Base-by-base conservation (phyloP, 257 asterid species). In the Primulina tabacum region DNA sequence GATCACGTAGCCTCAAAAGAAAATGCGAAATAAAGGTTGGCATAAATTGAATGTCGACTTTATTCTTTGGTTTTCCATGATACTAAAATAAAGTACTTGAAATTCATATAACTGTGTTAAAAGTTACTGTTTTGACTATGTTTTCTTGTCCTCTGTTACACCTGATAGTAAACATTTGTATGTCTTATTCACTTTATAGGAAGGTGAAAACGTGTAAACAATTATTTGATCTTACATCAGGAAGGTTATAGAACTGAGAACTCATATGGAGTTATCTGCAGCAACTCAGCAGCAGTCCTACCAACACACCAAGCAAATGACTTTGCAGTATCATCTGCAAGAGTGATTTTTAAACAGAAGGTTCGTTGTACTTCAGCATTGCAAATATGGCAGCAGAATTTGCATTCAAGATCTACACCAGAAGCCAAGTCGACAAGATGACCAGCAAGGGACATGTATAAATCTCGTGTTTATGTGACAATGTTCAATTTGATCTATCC, bases 201-300 rank as follows among this genome's bases (percentile, higher is more conserved):
- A 16, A 14, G 20, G 56, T 16, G 37, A 4, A 43, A 60, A 43
- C 40, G 29, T 26, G 26, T 10, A 21, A 32, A 64, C 57, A 28
- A 14, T 11, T 73, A 60, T 60, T 47, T 66, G 9, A 56, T 8
- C 29, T 74, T 82, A 93, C 99, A 96, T 93, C 99, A 28, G 91
- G 85, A 56, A 93, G 81, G 55, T 68, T 90, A 70, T 78, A 70
- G 72, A 93, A 90, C 73, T 89, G 77, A 70, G 72, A 93, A 90
- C 73, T 89, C 97, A 35, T 82, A 82, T 1, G 97, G 90, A 66
- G 96, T 83, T 73, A 93, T 93, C 71, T 93, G 99, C 72, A 90
- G 89, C 84, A 93, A 75, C 79, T 89, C 97, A 2, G 90, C 86
- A 40, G 99, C 99, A 65, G 96, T 89, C 74, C 86, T 95, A 52